Percentiles rank a stretch among this genome's conserved stretches.
Evolutionary conservation across 2,329 filamentous ascomycete genomes (phyloP).

Genomic region (Scedosporium dehoogii): DNA sequence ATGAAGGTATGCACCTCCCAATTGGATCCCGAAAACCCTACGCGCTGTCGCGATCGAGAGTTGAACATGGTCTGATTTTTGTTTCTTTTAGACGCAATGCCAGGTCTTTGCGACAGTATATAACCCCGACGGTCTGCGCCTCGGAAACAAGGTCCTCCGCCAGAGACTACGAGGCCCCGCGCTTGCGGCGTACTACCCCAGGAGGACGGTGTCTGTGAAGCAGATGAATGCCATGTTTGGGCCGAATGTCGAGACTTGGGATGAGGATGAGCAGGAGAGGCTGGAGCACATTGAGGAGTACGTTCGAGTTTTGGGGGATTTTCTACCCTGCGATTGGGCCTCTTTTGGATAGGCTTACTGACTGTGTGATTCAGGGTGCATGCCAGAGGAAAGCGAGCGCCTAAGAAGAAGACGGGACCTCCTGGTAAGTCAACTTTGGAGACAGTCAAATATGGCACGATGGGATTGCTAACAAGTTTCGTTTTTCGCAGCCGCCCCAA

Average conservation of each 20-base stretch:
- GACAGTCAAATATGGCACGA: neutral
- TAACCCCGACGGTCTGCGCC: constrained; percentile 73
- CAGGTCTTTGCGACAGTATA: constrained; percentile 83
- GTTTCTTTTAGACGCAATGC: constrained; percentile 62
- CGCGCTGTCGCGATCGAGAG: neutral
- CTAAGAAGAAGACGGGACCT: constrained; percentile 71
- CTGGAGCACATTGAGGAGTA: constrained; percentile 63
- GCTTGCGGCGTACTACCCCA: constrained; percentile 81
- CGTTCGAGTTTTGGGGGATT: constrained; percentile 14
- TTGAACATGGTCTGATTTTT: neutral
- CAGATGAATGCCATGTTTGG: constrained; percentile 64
- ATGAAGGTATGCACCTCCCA: constrained; percentile 53
- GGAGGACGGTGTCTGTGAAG: constrained; percentile 57
- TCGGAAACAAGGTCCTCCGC: constrained; percentile 86
- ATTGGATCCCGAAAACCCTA: neutral
- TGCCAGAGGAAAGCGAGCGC: constrained; percentile 73
- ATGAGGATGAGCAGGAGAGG: constrained; percentile 72
- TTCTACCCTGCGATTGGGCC: constrained; percentile 4
- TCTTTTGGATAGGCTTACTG: constrained; percentile 10
- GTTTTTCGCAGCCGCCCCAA: neutral
- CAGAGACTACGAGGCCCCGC: constrained; percentile 79
- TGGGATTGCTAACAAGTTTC: neutral
- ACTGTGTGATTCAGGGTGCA: constrained; percentile 38
- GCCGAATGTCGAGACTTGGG: constrained; percentile 55
- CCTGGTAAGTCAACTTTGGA: constrained; percentile 20